Evolutionary conservation across 768 basidiomycete species (phyloP).

Genomic region (Sarcomyxa edulis): DNA sequence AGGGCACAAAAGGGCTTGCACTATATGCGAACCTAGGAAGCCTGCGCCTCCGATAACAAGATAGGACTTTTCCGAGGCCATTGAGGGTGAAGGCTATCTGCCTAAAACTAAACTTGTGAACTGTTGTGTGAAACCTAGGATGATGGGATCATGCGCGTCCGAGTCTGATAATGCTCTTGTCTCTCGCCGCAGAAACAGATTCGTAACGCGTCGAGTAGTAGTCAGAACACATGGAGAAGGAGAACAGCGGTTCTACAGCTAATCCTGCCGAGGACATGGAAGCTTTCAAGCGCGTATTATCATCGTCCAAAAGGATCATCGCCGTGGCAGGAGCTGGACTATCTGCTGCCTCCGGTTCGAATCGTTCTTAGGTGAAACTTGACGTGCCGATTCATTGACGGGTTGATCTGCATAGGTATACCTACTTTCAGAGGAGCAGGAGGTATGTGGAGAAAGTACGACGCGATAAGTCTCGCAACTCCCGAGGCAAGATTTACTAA

Average conservation of each 20-base stretch:
- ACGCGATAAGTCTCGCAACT: constrained; percentile 46
- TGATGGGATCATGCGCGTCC: too few relatives aligned
- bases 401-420: constrained; percentile 21
- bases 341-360: constrained; percentile 57
- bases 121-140: too few relatives aligned
- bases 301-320: constrained; percentile 27
- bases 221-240: too few relatives aligned
- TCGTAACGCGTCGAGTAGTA: too few relatives aligned
- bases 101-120: too few relatives aligned
- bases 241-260: not conserved
- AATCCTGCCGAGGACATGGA: constrained; percentile 22
- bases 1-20: constrained; percentile 38
- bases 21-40: constrained; percentile 44
- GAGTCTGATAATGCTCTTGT: too few relatives aligned
- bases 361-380: too few relatives aligned
- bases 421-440: constrained; percentile 50
- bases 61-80: constrained; percentile 18
- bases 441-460: constrained; percentile 46
- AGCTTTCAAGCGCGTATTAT: constrained; percentile 24
- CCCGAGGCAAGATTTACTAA: too few relatives aligned
- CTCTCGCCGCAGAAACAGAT: too few relatives aligned
- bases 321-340: constrained; percentile 51
- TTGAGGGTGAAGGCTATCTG: too few relatives aligned
- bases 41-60: constrained; percentile 51
- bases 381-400: too few relatives aligned